Percentiles rank a stretch among this genome's conserved stretches.
Evolutionary conservation across 768 basidiomycete species (phyloP).

Genomic region (Tulasnella sp.): DNA sequence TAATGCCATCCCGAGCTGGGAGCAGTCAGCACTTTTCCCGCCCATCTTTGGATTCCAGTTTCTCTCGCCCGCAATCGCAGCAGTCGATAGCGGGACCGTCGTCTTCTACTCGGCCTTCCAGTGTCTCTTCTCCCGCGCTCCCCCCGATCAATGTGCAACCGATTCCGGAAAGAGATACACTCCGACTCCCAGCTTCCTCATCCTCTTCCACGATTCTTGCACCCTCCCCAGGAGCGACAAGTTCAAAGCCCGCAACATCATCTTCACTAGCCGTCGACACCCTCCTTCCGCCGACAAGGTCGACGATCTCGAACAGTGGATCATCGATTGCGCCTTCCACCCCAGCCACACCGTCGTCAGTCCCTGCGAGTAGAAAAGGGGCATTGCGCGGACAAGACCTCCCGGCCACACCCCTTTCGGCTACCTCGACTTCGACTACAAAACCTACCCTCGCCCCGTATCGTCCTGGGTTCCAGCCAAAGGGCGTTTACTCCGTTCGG

Average conservation of each 20-base stretch:
- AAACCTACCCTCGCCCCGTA: constrained; percentile 44
- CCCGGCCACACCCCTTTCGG: background rate
- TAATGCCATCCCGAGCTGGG: background rate
- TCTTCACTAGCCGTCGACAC: background rate
- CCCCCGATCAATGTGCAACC: background rate
- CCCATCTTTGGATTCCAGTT: background rate
- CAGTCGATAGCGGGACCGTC: background rate
- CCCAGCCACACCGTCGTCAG: background rate
- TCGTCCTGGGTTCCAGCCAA: constrained; percentile 87
- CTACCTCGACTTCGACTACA: background rate
- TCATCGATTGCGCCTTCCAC: background rate
- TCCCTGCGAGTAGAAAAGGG: background rate
- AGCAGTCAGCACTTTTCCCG: background rate
- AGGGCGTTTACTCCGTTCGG: constrained; percentile 62
- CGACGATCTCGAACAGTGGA: constrained; percentile 23
- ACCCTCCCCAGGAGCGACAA: background rate
- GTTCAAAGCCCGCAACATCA: background rate
- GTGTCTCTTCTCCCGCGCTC: background rate
- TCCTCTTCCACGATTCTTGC: background rate
- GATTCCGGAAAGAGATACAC: background rate
- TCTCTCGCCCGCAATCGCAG: background rate
- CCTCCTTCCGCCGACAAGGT: background rate
- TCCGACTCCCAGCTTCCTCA: background rate
- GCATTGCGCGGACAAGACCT: background rate
- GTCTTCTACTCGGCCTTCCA: background rate